Evolutionary conservation across 345 rosid genomes (phyloP).

Genomic region (Lepidium sativum): DNA sequence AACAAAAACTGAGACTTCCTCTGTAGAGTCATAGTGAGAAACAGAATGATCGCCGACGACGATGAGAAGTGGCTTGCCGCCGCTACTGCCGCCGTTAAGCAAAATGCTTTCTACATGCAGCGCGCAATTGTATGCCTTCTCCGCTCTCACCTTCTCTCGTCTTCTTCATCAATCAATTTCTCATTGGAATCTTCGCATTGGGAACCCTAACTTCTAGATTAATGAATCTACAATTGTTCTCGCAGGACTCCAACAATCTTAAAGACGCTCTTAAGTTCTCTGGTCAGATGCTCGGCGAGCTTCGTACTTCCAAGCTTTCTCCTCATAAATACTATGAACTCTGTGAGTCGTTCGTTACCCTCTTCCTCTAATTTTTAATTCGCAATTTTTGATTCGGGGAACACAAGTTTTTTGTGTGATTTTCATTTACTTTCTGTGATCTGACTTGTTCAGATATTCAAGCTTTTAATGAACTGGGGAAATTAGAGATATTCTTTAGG

Average conservation of each 20-base stretch:
- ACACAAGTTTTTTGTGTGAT: background rate
- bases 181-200: background rate
- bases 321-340: slow-evolving; percentile 94
- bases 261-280: slow-evolving; percentile 92
- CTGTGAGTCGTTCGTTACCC: slow-evolving; percentile 42
- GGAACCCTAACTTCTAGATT: slow-evolving; percentile 25
- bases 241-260: slow-evolving; percentile 89
- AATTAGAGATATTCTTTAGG: slow-evolving; percentile 80
- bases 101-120: slow-evolving; percentile 93
- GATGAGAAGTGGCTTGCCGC: slow-evolving; percentile 97
- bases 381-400: background rate
- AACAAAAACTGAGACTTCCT: slow-evolving; percentile 6
- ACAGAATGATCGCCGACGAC: slow-evolving; percentile 71
- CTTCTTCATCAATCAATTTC: slow-evolving; percentile 6
- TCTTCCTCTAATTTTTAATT: slow-evolving; percentile 15
- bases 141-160: background rate
- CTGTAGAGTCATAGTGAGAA: background rate
- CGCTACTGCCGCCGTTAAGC: slow-evolving; percentile 83
- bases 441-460: slow-evolving; percentile 56
- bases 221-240: background rate
- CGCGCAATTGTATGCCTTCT: slow-evolving; percentile 74
- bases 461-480: slow-evolving; percentile 86
- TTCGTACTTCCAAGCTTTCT: slow-evolving; percentile 93
- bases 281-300: slow-evolving; percentile 97
- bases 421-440: background rate